A percentile compares a stretch with the other conserved stretches of the same genome.
phyloP scores from a whole-genome alignment of 257 asterid species.

The Nicotiana knightiana region DNA sequence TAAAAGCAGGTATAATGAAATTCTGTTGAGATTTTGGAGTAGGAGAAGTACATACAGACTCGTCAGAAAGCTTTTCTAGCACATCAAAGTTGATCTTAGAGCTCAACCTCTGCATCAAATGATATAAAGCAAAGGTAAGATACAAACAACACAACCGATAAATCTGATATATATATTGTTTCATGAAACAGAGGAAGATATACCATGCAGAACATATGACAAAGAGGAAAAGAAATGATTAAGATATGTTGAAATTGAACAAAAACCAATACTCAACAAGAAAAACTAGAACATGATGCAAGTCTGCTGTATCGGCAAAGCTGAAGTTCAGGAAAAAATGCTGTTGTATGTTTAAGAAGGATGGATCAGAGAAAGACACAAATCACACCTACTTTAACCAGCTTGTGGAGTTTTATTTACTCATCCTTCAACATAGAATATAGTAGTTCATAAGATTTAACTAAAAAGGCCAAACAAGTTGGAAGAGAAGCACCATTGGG shows the following conservation, averaged over 20 bases:
- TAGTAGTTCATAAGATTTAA: too few species aligned
- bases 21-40: not conserved
- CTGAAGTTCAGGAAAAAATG: too few species aligned
- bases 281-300: not conserved
- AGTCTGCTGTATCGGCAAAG: too few species aligned
- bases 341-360: too few species aligned
- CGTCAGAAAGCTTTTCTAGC: conserved; percentile 4
- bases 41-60: conserved; percentile 6
- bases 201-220: not conserved
- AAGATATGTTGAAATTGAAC: not conserved
- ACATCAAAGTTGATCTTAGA: conserved; percentile 4
- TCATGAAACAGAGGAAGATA: not conserved
- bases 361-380: too few species aligned
- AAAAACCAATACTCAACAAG: not conserved
- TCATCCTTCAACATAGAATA: too few species aligned
- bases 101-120: conserved; percentile 1
- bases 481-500: not conserved
- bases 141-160: not conserved
- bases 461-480: not conserved
- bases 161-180: not conserved
- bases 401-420: too few species aligned
- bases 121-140: conserved; percentile 6
- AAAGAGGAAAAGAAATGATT: not conserved
- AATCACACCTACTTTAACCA: too few species aligned
- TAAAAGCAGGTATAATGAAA: not conserved